phyloP scores from a whole-genome alignment of 208 protist species.

The Leishmania gerbilli region DNA sequence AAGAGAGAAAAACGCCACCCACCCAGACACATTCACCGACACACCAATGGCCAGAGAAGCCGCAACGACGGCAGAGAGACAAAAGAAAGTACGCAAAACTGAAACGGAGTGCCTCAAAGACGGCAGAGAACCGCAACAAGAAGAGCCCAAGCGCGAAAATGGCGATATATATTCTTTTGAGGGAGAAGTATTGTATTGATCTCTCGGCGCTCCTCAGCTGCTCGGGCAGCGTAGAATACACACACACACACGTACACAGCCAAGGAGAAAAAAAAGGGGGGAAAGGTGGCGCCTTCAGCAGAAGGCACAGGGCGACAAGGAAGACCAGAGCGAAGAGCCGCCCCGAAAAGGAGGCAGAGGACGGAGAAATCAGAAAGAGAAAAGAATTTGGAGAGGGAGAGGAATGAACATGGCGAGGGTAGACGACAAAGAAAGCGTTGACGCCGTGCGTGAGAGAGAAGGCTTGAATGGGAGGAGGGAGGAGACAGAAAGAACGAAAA shows the following conservation, averaged over 20 bases:
- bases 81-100: not conserved
- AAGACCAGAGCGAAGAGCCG: not conserved
- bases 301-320: not conserved
- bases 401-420: not conserved
- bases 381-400: conserved; percentile 7
- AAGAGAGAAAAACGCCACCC: not conserved
- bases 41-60: not conserved
- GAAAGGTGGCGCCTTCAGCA: not conserved
- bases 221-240: not conserved
- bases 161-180: not conserved
- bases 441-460: not conserved
- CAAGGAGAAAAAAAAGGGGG: not conserved
- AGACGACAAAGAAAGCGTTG: conserved; percentile 3
- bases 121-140: not conserved
- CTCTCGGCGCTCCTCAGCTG: not conserved
- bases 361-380: conserved; percentile 10
- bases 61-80: not conserved
- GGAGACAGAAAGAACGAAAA: not conserved
- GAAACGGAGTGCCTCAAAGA: not conserved
- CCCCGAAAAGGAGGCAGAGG: not conserved
- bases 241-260: not conserved
- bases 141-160: not conserved
- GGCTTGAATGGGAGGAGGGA: not conserved
- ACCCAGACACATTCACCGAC: not conserved
- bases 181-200: not conserved